Base-by-base conservation (phyloP, 2,329 filamentous ascomycete genomes). In the Xylariaceae sp. region DNA sequence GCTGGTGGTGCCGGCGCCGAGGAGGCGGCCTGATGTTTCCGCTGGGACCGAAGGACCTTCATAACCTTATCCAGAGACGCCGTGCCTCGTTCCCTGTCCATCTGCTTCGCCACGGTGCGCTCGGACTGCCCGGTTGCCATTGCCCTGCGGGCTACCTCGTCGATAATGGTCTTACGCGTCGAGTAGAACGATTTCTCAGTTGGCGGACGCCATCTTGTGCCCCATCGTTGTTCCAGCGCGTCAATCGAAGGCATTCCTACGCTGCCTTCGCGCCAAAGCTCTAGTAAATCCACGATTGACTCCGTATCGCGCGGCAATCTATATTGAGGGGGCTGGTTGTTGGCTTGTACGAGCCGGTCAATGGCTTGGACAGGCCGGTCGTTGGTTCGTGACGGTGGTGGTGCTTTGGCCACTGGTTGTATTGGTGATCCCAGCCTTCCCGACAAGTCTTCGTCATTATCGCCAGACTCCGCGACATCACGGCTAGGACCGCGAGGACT, bases 181-280 rank as follows among this genome's bases (percentile, higher is more conserved):
- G 44, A 47, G 22, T 34, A 47, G 13, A 47, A 47, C 2, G 44
- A 34, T n/a, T 47, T 47, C 7, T 47, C 44, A 7, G 44, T n/a
- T 4, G 16, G 9, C 2, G 44, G 44, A 2, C 44, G 44, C 44
- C 44, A 47, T 36, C 22, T 5, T 3, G 41, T n/a, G 5, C 41
- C 41, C 41, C 41, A 43, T 26, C 21, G 21, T 5, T 10, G 12
- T 12, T 43, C 13, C 7, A 43, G 12, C 6, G 13, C 12, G 22
- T 43, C 41, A 1, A 29, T 21, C 6, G 41, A 43, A 15, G 41
- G 41, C 41, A 43, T 29, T 2, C 21, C 15, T 2, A 15, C 3
- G 1, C 9, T 10, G 8, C 21, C 41, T 9, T 43, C 21, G 2
- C 41, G 12, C 21, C 21, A 43, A 5, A 42, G 19, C 10, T 19